Base-by-base conservation (phyloP, 1,284 basidiomycete genomes). In the Trichosporon coremiiforme region DNA sequence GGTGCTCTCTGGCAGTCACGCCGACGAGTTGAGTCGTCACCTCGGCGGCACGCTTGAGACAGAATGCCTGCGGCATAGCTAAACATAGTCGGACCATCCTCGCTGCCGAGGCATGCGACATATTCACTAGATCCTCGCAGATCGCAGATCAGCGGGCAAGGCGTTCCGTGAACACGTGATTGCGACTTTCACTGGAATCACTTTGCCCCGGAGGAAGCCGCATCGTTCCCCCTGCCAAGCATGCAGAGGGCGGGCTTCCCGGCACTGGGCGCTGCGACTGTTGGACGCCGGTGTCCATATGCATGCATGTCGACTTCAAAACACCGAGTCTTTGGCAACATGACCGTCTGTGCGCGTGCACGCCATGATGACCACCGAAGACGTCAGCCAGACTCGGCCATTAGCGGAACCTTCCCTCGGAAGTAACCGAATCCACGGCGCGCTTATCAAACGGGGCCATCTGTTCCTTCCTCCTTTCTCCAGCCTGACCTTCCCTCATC, bases 361-460 rank as follows among this genome's bases (percentile, higher is more conserved):
- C 57, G 57, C n/a, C 57, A 62, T 62, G 57, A n/a, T 8, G 31
- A 2, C 29, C 15, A 10, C 5, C 15, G 31, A 62, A 62, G 31
- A 62, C 57, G 57, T 62, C 57, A 62, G 36, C 36, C 36, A 4
- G 57, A 62, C 57, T 62, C 57, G 57, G 57, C 57, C 29, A 62
- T 62, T 35, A 62, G 57, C 57, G 57, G 57, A 33, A 29, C 41
- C 41, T 45, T 57, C 53, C 13, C 55, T n/a, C 57, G 57, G 57
- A 62, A 62, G 57, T 62, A 33, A 62, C 57, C 57, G 57, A 62
- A 35, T n/a, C 4, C 8, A 25, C 12, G 1, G 5, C 22, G 41
- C 60, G 41, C n/a, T 64, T 64, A 64, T 68, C 66, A 68, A 20
- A 22, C 66, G 29, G 3, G 36, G 8, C 33, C 33, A 35, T 38